Evolutionary conservation across 1,284 basidiomycete species (phyloP), one percentile per base, ranked within the genome.

Genomic region (Ganoderma lucidum): DNA sequence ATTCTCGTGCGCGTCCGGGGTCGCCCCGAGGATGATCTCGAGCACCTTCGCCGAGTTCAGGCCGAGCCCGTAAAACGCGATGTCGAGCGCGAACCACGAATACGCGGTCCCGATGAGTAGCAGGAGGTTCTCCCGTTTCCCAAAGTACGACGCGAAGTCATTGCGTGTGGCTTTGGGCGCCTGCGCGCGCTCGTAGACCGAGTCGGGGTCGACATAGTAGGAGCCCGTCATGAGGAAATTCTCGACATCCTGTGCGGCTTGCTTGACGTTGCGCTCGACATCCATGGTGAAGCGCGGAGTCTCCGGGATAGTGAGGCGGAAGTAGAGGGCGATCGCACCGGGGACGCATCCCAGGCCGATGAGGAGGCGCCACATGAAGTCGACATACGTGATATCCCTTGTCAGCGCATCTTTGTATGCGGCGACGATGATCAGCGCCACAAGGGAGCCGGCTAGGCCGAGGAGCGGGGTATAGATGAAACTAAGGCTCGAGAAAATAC

Each of bases 281-380:
- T 96, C 94, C 91, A 96, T 94, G 65, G 94, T 96, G 86, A 93
- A 96, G 71, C 94, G 92, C 39, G 94, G 89, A 0, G 91, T 93
- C 79, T 93, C 92, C 12, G 91, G 91, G 71, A 93, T 91, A 19
- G 90, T 92, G 17, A 94, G 85, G 73, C 92, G 91, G 86, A 91
- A 92, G 83, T 92, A 93, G 53, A 93, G 86, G 6, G 91, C 91
- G 64, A 90, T 77, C 37, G 83, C 82, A 61, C 86, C 91, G 3
- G 92, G 92, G 30, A 94, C 83, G 62, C 90, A 88, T 51, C 91
- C 91, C 56, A 93, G 82, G 73, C 90, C 90, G 78, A 93, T 89
- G 75, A 92, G 85, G 45, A 92, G 82, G 73, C 91, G 88, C 90
- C 91, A 92, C 78, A 87, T 85, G 73, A 79, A 84, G 78, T 92